Evolutionary conservation across 2,329 filamentous ascomycete genomes (phyloP), one percentile per base, ranked within the genome.

Genomic region (Thielaviopsis ethacetica): DNA sequence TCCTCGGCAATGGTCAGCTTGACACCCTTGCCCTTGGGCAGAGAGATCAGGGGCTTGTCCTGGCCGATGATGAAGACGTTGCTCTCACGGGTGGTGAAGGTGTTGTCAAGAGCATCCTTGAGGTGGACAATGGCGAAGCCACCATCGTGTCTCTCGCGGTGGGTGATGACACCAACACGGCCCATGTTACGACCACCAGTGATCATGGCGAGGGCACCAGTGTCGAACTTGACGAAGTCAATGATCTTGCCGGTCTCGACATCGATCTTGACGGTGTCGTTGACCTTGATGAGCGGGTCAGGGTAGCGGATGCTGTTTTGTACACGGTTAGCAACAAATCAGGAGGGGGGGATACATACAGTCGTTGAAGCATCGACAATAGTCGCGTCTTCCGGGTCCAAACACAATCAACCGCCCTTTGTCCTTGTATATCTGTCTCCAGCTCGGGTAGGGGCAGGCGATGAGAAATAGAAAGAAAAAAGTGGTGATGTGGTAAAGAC

Each of bases 151-250:
- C 93, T 89, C 84, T 98, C 93, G 82, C 93, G 91, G 85, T 98
- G 91, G 71, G 93, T 97, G 81, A 98, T 94, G 76, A 97, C 91
- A 87, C 93, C 93, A 72, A 98, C 91, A 91, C 93, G 93, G 75
- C 93, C 93, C 91, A 97, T 98, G 89, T 98, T 98, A 75, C 91
- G 93, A 85, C 93, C 93, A 85, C 93, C 93, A 69, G 93, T 98
- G 72, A 86, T 87, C 91, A 98, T 98, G 76, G 87, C 90, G 70
- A 98, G 90, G 73, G 89, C 86, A 77, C 91, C 93, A 72, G 91
- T 96, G 76, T 98, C 93, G 80, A 98, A 98, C 79, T 86, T 88
- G 83, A 97, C 90, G 80, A 87, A 97, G 79, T 98, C 93, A 69
- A 81, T 77, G 79, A 98, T 94, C 86, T 97, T 98, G 82, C 93